Evolutionary conservation across 768 basidiomycete species (phyloP).

Genomic region (Chalciporus chontae): DNA sequence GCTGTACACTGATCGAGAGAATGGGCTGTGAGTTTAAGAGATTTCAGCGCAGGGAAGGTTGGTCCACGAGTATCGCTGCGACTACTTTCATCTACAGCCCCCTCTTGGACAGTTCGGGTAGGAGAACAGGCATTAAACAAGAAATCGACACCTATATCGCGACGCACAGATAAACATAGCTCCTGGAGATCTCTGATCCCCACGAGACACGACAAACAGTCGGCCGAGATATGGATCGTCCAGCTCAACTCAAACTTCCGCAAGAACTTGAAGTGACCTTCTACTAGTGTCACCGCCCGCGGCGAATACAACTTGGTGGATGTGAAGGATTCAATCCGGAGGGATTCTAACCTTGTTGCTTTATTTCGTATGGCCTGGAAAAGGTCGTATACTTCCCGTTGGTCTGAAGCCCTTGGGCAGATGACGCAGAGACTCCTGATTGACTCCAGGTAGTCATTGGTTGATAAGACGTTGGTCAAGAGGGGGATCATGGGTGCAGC

Average conservation of each 20-base stretch:
- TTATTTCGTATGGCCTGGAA: constrained; percentile 22
- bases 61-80: background rate
- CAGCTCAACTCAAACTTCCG: constrained; percentile 24
- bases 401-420: constrained; percentile 21
- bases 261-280: constrained; percentile 18
- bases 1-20: constrained; percentile 29
- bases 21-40: constrained; percentile 22
- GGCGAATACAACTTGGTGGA: constrained; percentile 8
- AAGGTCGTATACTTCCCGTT: constrained; percentile 18
- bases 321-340: constrained; percentile 23
- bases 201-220: constrained; percentile 20
- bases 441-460: constrained; percentile 12
- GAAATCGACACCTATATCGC: constrained; percentile 15
- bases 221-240: constrained; percentile 21
- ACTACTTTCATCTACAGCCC: background rate
- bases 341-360: constrained; percentile 16
- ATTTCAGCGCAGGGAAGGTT: constrained; percentile 22
- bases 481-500: constrained; percentile 17
- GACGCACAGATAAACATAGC: constrained; percentile 17
- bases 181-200: constrained; percentile 24
- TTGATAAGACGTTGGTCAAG: constrained; percentile 17
- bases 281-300: constrained; percentile 14
- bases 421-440: constrained; percentile 22
- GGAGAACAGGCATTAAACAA: constrained; percentile 9
- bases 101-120: background rate